Evolutionary conservation across 371 early-diverging fungal genomes (phyloP).

Genomic region (Mucor ambiguus): DNA sequence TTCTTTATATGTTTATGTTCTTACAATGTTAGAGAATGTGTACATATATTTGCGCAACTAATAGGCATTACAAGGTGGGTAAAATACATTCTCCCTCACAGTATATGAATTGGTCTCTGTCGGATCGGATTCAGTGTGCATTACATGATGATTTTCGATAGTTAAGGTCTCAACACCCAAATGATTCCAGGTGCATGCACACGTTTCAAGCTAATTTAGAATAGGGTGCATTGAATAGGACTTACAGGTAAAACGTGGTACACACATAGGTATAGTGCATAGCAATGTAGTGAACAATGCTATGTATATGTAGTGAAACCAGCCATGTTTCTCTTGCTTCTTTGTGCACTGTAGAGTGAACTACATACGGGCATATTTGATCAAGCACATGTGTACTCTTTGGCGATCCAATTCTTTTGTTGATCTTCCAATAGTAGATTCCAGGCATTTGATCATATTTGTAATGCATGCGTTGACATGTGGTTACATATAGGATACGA

Average conservation of each 20-base stretch:
- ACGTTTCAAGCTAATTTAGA: neutral
- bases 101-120: neutral
- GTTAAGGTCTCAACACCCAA: neutral
- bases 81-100: no score
- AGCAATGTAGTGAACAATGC: neutral
- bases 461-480: neutral
- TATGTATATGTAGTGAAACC: neutral
- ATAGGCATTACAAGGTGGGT: neutral
- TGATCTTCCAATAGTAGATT: conserved; percentile 3
- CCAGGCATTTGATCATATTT: neutral
- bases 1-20: neutral
- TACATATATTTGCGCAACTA: neutral
- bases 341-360: neutral
- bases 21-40: neutral
- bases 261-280: neutral
- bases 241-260: neutral
- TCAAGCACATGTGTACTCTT: neutral
- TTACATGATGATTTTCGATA: neutral
- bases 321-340: neutral
- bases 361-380: neutral
- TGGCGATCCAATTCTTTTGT: neutral
- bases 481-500: neutral
- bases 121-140: neutral
- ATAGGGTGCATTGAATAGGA: neutral
- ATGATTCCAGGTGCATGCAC: neutral